Evolutionary conservation across 2,329 filamentous ascomycete species (phyloP).

Genomic region (Botrytis medusae): DNA sequence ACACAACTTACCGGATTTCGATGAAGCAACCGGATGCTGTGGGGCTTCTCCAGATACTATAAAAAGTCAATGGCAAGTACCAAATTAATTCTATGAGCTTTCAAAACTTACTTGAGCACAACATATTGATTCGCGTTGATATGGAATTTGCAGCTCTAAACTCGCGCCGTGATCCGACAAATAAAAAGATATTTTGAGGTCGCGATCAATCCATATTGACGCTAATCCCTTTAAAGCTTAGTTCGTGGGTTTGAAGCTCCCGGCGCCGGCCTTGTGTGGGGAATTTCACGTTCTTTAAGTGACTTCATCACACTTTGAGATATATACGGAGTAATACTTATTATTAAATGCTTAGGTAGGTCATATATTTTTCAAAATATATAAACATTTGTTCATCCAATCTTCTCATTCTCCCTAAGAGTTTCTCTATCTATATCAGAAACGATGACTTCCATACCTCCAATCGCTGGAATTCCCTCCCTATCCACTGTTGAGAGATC

Average conservation of each 20-base stretch:
- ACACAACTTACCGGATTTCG: conserved; percentile 75
- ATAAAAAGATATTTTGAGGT: conserved; percentile 24
- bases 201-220: conserved; percentile 8
- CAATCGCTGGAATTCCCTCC: conserved; percentile 54
- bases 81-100: neutral
- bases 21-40: conserved; percentile 89
- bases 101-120: conserved; percentile 61
- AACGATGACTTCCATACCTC: conserved; percentile 50
- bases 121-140: conserved; percentile 49
- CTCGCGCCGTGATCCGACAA: conserved; percentile 30
- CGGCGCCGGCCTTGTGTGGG: conserved; percentile 17
- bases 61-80: conserved; percentile 33
- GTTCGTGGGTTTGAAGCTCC: conserved; percentile 4
- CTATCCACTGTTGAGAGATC: conserved; percentile 57
- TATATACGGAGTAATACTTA: neutral
- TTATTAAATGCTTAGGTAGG: neutral
- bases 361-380: neutral
- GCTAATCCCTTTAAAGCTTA: conserved; percentile 13
- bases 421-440: neutral
- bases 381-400: neutral
- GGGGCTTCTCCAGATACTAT: conserved; percentile 94
- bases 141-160: conserved; percentile 24
- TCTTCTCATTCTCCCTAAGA: neutral
- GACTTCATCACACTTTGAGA: neutral
- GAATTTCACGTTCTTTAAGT: neutral